phyloP scores from a whole-genome alignment of 768 basidiomycete species.

The Phanerochaete carnosa region DNA sequence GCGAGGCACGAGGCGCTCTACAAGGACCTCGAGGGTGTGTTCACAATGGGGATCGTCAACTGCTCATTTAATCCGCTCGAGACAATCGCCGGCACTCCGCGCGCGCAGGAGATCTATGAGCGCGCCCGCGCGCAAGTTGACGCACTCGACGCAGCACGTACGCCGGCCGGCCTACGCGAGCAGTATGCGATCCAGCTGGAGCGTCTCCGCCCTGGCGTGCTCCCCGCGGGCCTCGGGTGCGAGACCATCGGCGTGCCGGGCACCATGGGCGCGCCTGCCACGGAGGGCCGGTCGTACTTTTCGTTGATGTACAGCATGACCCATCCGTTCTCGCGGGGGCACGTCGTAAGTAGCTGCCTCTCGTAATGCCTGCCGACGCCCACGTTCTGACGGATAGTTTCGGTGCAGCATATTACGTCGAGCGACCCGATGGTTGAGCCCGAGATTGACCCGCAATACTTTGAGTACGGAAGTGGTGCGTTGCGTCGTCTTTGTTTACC shows the following conservation, averaged over 20 bases:
- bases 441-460: constrained; percentile 7
- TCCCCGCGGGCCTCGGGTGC: constrained; percentile 8
- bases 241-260: constrained; percentile 8
- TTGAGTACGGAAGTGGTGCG: constrained; percentile 17
- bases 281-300: constrained; percentile 21
- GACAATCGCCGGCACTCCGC: not conserved
- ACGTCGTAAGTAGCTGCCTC: constrained; percentile 17
- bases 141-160: not conserved
- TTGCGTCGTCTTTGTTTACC: not conserved
- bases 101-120: constrained; percentile 3
- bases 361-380: not conserved
- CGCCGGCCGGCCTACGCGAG: not conserved
- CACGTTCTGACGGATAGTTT: not conserved
- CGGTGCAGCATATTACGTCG: constrained; percentile 3
- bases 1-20: constrained; percentile 18
- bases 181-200: constrained; percentile 10
- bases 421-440: not conserved
- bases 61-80: constrained; percentile 5
- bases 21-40: constrained; percentile 5
- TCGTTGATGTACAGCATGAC: constrained; percentile 16
- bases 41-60: constrained; percentile 2
- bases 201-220: constrained; percentile 12
- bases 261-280: not conserved
- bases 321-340: constrained; percentile 26
- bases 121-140: constrained; percentile 9